A percentile compares a stretch with the other conserved stretches of the same genome.
phyloP scores from a whole-genome alignment of 192 early-diverging fungal species.

The Geranomyces michiganensis region DNA sequence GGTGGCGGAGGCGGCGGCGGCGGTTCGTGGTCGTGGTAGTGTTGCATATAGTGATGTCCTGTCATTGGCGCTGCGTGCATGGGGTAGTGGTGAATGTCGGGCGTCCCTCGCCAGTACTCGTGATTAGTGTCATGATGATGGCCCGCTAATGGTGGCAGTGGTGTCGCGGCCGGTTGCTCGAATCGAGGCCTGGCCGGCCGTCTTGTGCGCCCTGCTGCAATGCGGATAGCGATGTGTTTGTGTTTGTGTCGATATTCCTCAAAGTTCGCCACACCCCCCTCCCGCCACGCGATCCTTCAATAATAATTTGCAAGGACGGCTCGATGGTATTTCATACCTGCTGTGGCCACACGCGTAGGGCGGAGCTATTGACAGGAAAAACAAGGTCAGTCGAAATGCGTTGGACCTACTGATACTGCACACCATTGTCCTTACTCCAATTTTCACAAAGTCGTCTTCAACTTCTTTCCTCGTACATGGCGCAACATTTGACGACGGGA shows the following conservation, averaged over 20 bases:
- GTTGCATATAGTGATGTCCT: background rate
- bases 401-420: too few relatives aligned
- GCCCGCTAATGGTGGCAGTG: background rate
- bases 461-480: constrained; percentile 24
- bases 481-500: constrained; percentile 26
- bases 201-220: too few relatives aligned
- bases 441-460: constrained; percentile 24
- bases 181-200: too few relatives aligned
- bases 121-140: too few relatives aligned
- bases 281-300: background rate
- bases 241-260: background rate
- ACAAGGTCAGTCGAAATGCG: background rate
- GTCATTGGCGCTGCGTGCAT: background rate
- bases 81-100: background rate
- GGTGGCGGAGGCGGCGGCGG: background rate
- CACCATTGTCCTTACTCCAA: constrained; percentile 16
- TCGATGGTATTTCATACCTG: constrained; percentile 6
- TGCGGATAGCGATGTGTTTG: background rate
- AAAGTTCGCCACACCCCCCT: too few relatives aligned
- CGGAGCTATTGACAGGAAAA: background rate
- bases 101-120: too few relatives aligned
- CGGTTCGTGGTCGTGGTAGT: background rate
- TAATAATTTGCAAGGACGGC: background rate
- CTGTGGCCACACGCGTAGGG: background rate
- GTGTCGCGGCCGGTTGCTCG: background rate